Percentiles rank a stretch among this genome's conserved stretches.
These are phyloP conservation scores for Lasiosphaeria hispida DNA, from an alignment of 495 filamentous ascomycete species.

Conservation along the genomic window DNA sequence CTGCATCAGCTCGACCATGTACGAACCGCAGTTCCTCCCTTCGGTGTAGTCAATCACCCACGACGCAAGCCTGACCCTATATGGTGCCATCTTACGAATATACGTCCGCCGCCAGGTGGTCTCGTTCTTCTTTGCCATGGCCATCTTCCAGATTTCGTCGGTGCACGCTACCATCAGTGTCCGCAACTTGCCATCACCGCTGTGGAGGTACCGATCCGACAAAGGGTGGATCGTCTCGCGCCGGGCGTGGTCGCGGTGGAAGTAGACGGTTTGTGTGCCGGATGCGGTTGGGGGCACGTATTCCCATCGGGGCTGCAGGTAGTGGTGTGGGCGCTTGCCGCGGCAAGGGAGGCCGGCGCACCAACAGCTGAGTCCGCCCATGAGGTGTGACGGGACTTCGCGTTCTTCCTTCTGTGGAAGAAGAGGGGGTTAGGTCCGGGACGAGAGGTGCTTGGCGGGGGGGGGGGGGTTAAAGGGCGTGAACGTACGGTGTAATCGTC, in stretches of 20 bases:
- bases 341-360: background rate
- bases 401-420: background rate
- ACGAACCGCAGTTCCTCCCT: too few species aligned
- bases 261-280: too few species aligned
- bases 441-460: background rate
- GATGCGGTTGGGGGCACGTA: background rate
- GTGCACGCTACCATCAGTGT: conserved; percentile 5
- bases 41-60: background rate
- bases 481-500: too few species aligned
- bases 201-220: conserved; percentile 4
- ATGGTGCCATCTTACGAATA: conserved; percentile 5
- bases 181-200: background rate
- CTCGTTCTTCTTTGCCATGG: background rate
- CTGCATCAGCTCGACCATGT: too few species aligned
- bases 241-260: background rate
- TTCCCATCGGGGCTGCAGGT: background rate
- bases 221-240: background rate
- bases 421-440: background rate
- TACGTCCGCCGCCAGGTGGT: conserved; percentile 3
- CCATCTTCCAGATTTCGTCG: conserved; percentile 1
- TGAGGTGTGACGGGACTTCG: background rate
- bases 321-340: background rate
- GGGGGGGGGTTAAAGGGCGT: too few species aligned
- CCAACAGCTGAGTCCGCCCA: background rate
- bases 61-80: background rate